Percentiles rank a stretch among this genome's conserved stretches.
Evolutionary conservation across 495 filamentous ascomycete genomes (phyloP).

Genomic region (Niebla homalea): DNA sequence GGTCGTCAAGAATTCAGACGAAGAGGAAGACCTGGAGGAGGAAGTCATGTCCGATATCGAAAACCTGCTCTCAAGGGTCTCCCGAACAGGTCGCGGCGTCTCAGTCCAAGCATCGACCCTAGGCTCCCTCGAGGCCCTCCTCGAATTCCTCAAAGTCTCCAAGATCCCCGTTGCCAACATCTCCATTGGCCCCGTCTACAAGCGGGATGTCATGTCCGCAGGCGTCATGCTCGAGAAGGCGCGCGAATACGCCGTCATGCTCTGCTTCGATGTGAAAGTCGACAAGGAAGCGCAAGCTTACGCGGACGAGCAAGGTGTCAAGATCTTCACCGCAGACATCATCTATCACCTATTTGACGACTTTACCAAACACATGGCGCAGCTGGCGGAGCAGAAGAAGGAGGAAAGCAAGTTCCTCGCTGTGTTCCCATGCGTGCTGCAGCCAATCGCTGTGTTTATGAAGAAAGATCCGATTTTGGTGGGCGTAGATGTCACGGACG

Average conservation of each 20-base stretch:
- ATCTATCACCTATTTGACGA: constrained; percentile 98
- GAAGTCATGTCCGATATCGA: constrained; percentile 95
- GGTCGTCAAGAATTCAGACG: constrained; percentile 86
- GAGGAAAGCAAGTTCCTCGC: constrained; percentile 90
- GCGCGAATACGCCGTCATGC: constrained; percentile 94
- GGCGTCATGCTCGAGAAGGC: constrained; percentile 95
- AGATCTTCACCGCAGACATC: constrained; percentile 97
- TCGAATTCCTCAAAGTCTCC: constrained; percentile 85
- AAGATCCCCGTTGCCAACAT: constrained; percentile 98
- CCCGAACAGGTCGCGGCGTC: constrained; percentile 84
- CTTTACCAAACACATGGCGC: constrained; percentile 87
- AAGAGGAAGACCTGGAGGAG: constrained; percentile 91
- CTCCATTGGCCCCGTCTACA: constrained; percentile 94
- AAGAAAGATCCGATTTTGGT: constrained; percentile 94
- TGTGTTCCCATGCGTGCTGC: constrained; percentile 90
- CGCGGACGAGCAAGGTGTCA: constrained; percentile 88
- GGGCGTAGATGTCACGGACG: constrained; percentile 89
- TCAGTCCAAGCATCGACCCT: constrained; percentile 95
- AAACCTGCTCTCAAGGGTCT: constrained; percentile 76
- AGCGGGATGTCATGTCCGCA: constrained; percentile 94
- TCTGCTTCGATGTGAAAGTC: constrained; percentile 98
- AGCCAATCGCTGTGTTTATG: constrained; percentile 89
- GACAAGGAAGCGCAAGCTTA: constrained; percentile 91
- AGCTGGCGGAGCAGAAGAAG: constrained; percentile 77
- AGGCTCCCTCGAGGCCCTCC: constrained; percentile 87